Conservation (phyloP, 352 stramenopile genomes). For the Discostella stelligera region DNA sequence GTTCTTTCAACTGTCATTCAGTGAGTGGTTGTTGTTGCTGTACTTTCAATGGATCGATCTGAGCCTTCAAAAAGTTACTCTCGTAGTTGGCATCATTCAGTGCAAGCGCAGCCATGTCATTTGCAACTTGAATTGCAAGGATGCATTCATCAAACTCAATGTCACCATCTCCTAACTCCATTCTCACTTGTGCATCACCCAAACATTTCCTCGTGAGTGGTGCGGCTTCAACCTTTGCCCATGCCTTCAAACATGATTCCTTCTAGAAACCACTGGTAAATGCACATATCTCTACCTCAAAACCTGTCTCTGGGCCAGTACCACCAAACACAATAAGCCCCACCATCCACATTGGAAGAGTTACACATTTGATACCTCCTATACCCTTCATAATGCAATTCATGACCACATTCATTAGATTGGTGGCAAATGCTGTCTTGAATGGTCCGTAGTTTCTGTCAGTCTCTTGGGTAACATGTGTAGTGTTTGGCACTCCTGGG, state of each 20-base stretch:
- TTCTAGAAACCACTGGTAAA: neutral
- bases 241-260: neutral
- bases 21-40: too few relatives aligned
- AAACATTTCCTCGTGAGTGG: neutral
- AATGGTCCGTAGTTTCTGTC: slow-evolving; percentile 27
- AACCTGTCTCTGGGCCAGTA: neutral
- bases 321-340: slow-evolving; percentile 8
- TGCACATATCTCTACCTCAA: neutral
- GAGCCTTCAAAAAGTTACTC: neutral
- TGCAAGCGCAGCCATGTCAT: neutral
- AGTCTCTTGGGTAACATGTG: slow-evolving; percentile 31
- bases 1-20: too few relatives aligned
- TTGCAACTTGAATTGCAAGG: neutral
- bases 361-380: too few relatives aligned
- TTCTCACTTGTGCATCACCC: neutral
- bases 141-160: neutral
- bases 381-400: neutral
- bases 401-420: slow-evolving; percentile 1
- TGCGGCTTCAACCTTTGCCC: neutral
- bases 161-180: neutral
- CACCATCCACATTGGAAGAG: neutral
- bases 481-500: slow-evolving; percentile 44
- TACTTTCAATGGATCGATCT: too few relatives aligned
- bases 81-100: neutral
- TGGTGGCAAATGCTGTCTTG: slow-evolving; percentile 14